Conservation (phyloP, 306 rosid species). For the Rosa rugosa region DNA sequence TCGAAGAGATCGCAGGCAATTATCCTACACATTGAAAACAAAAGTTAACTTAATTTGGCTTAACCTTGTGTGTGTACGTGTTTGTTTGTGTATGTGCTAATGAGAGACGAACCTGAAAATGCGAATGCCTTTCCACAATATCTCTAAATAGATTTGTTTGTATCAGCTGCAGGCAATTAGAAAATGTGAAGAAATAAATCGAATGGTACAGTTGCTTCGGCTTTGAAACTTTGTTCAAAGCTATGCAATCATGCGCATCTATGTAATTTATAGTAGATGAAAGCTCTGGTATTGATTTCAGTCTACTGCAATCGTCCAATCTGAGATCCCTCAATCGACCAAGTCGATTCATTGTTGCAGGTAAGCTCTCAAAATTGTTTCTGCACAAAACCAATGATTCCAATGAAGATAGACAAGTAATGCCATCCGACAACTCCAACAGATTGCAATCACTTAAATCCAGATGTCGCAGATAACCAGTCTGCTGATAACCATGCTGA, state of each 20-base stretch:
- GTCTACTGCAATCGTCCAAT: background rate
- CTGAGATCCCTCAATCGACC: background rate
- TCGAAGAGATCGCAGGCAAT: background rate
- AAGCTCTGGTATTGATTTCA: background rate
- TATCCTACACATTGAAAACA: background rate
- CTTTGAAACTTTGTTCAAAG: background rate
- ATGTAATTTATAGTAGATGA: background rate
- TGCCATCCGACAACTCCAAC: background rate
- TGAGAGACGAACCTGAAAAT: background rate
- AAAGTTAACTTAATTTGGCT: background rate
- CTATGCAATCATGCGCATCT: background rate
- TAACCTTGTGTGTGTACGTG: background rate
- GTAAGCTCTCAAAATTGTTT: background rate
- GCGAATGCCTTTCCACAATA: background rate
- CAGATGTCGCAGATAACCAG: background rate
- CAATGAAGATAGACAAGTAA: background rate
- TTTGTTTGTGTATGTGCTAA: background rate
- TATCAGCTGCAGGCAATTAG: background rate
- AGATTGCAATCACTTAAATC: background rate
- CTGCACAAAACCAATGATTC: fast-evolving
- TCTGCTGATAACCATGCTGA: background rate
- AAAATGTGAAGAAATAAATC: background rate
- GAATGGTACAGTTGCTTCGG: background rate
- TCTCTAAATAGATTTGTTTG: background rate
- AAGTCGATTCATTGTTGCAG: background rate